Evolutionary conservation across 176 grass and related monocot species (phyloP).

Genomic region (Oryza australiensis): DNA sequence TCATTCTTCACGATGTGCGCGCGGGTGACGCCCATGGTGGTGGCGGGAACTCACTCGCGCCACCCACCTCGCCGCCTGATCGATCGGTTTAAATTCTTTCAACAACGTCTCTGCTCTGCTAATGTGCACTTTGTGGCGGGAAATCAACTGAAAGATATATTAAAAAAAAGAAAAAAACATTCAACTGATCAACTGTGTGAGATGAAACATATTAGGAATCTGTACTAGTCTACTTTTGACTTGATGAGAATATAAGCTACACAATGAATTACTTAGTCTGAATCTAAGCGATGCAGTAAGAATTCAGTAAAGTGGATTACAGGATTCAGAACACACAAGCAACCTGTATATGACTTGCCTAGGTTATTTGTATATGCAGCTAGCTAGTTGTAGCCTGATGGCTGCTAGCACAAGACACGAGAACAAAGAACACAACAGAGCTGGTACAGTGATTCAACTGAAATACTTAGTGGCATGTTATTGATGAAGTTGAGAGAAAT

Average conservation of each 20-base stretch:
- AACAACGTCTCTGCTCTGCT: neutral
- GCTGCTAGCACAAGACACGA: neutral
- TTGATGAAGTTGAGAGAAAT: neutral
- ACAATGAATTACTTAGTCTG: neutral
- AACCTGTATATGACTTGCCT: neutral
- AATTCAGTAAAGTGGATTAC: constrained; percentile 25
- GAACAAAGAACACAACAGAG: neutral
- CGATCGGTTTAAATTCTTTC: neutral
- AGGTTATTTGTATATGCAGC: neutral
- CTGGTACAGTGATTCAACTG: neutral
- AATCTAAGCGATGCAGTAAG: neutral
- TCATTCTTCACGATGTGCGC: constrained; percentile 58
- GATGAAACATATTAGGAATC: neutral
- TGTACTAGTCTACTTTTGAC: neutral
- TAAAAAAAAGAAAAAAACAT: neutral
- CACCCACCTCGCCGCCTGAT: neutral
- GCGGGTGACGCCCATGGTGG: constrained; percentile 67
- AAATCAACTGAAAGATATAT: neutral
- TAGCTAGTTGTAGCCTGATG: neutral
- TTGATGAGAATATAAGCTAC: neutral
- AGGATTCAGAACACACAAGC: constrained; percentile 17
- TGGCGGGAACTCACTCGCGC: constrained; percentile 5
- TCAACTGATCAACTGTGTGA: neutral
- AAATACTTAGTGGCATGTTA: neutral
- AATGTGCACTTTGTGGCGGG: neutral